A percentile compares a stretch with the other conserved stretches of the same genome.
Evolutionary conservation across 2,329 filamentous ascomycete genomes (phyloP).

Genomic region (Rhynchosporium graminicola): DNA sequence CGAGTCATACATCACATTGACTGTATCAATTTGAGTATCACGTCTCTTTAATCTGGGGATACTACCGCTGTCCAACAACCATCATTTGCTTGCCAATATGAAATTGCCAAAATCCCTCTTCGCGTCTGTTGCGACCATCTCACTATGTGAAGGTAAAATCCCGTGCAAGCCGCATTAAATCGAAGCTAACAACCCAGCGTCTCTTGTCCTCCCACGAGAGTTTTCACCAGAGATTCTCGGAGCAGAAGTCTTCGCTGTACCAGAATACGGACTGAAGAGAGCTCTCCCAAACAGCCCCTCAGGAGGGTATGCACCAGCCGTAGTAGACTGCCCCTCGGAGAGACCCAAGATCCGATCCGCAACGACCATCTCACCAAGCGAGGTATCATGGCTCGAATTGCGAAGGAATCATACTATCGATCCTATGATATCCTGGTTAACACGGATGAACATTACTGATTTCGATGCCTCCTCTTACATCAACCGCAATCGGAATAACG

Average conservation of each 20-base stretch:
- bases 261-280: slow-evolving; percentile 30
- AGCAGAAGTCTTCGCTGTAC: slow-evolving; percentile 32
- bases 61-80: background rate
- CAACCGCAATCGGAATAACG: slow-evolving; percentile 55
- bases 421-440: slow-evolving; percentile 74
- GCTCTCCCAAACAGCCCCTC: slow-evolving; percentile 44
- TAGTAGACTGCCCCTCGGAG: slow-evolving; percentile 67
- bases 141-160: slow-evolving; percentile 15
- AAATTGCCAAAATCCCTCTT: slow-evolving; percentile 9
- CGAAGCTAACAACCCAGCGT: slow-evolving; percentile 17
- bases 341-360: slow-evolving; percentile 70
- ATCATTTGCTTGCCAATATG: background rate
- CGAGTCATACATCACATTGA: background rate
- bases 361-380: slow-evolving; percentile 62
- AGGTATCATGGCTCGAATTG: slow-evolving; percentile 71
- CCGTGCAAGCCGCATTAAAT: too few species aligned
- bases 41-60: background rate
- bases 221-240: slow-evolving; percentile 30
- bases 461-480: slow-evolving; percentile 80
- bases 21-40: background rate
- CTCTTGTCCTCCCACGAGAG: slow-evolving; percentile 31
- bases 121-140: slow-evolving; percentile 4
- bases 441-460: slow-evolving; percentile 69
- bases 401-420: slow-evolving; percentile 72
- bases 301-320: slow-evolving; percentile 70